Percentiles rank a stretch among this genome's conserved stretches.
These are phyloP conservation scores for Diaporthe citrichinensis DNA, from an alignment of 2,329 filamentous ascomycete genomes.

Conservation along the genomic window DNA sequence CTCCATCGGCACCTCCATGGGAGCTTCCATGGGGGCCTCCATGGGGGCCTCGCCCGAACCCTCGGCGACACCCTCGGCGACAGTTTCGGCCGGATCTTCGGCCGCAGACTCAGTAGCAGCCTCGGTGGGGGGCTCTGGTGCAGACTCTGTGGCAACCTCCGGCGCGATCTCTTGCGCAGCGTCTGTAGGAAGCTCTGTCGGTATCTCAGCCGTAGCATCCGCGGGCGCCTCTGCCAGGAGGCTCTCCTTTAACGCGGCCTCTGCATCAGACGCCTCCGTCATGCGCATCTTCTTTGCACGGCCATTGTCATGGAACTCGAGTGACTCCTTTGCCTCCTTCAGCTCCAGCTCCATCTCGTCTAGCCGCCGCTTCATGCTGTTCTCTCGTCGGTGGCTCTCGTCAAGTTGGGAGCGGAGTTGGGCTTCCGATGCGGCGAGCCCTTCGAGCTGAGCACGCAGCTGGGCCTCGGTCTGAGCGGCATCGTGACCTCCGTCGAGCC, in stretches of 20 bases:
- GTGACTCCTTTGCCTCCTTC: constrained; percentile 52
- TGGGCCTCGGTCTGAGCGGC: constrained; percentile 72
- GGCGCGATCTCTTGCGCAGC: constrained; percentile 10
- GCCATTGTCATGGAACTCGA: constrained; percentile 47
- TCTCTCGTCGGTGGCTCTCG: constrained; percentile 83
- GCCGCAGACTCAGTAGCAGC: background rate
- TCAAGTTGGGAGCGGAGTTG: constrained; percentile 76
- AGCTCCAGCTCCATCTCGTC: constrained; percentile 80
- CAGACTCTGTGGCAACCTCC: background rate
- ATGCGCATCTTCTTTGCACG: constrained; percentile 51
- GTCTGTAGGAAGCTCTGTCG: constrained; percentile 21
- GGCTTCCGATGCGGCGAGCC: constrained; percentile 55
- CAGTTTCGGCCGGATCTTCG: constrained; percentile 1
- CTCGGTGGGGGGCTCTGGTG: background rate
- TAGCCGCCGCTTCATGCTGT: constrained; percentile 85
- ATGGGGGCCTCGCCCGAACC: background rate
- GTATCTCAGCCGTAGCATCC: background rate
- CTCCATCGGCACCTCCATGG: constrained; percentile 22
- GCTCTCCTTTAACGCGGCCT: constrained; percentile 25
- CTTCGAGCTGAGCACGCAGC: constrained; percentile 69
- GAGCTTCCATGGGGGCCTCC: constrained; percentile 1
- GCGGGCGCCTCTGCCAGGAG: constrained; percentile 20
- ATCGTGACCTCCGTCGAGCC: constrained; percentile 64
- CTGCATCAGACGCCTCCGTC: constrained; percentile 42
- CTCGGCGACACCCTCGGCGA: background rate